Base-by-base conservation (phyloP, 1,139 yeast genomes). In the Protomyces arabidopsidicola region DNA sequence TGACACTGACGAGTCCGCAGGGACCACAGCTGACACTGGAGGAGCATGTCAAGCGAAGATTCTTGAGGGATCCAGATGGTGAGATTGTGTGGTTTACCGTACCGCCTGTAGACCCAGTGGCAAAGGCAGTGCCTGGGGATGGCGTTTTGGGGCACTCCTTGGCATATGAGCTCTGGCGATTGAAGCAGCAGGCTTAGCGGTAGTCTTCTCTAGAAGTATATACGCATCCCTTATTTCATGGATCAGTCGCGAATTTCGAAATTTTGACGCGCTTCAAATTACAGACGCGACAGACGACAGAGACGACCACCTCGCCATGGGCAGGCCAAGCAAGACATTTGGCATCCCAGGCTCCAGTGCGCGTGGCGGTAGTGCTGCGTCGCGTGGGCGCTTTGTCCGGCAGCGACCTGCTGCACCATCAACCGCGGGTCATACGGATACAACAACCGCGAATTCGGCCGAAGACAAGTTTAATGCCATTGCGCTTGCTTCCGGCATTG, bases 81-180 rank as follows among this genome's bases (percentile, higher is more conserved):
- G 67, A 66, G 34, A 59, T 70, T 4, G 58, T 70, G 16, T 70
- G 71, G 70, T 70, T 69, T 65, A 63, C 70, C 56, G 71, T 68
- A 45, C 72, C 72, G 16, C 72, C 72, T n/a, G 65, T 65, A 18
- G 72, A 70, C 39, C 51, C 64, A 10, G 59, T 58, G 16, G 48
- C 48, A 12, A 42, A 18, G 48, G 24, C 24, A 16, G 20, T 42
- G 12, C 12, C 22, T 10, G 48, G 22, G 18, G 22, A 42, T 2
- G 48, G 48, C 22, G 48, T 42, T 5, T 18, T 42, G 48, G 48
- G 48, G 12, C 48, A 42, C 10, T 42, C 48, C 4, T 18, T 42
- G 22, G 48, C 48, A 18, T 42, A 42, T 18, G 48, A 42, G 48
- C 22, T 42, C 5, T 42, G 48, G 48, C 48, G 48, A 5, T 10